Evolutionary conservation across 179 eudicot species (phyloP), one percentile per base, ranked within the genome.

Genomic region (Gypsophila paniculata): DNA sequence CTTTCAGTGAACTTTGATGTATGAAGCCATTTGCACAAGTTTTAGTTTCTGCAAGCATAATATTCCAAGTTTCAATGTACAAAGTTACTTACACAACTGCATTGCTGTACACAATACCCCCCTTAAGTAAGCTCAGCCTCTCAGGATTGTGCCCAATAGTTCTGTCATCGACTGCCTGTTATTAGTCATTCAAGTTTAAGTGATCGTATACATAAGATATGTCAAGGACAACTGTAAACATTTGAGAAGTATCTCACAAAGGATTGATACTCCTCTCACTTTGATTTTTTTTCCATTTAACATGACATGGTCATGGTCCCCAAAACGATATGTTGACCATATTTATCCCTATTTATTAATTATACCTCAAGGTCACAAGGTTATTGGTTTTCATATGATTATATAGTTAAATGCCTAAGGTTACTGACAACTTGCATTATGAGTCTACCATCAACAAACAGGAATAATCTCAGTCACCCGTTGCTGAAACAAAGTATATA

Each of bases 141-240:
- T 91, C 97, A 46, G 97, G 97, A 64, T 91, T 91, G 73, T 91
- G 96, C 58, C 97, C 97, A 82, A 91, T 83, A 29, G 97, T 91
- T 78, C 96, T 84, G 70, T 91, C 97, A 82, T 90, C 96, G 74
- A 90, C 42, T 59, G 97, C 96, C 97, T 91, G 84, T 75, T 71
- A 66, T 36, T 61, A 42, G 49, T 25, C 60, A 65, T 58, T 42
- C 11, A 6, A 42, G 46, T 6, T 0, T 42, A 9, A 9, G 0
- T 0, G n/a, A 42, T 42, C 11, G 46, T 66, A 5, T 9, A 68
- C 13, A 11, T 8, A 68, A 65, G 4, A 46, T 65, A 44, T 46
- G 54, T 44, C 32, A 23, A 48, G 8, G 34, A 21, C 25, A 70
- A 53, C 13, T 6, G 21, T 15, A 8, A 34, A 7, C 22, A 61